Evolutionary conservation across 768 basidiomycete species (phyloP).

Genomic region (Roridomyces roridus): DNA sequence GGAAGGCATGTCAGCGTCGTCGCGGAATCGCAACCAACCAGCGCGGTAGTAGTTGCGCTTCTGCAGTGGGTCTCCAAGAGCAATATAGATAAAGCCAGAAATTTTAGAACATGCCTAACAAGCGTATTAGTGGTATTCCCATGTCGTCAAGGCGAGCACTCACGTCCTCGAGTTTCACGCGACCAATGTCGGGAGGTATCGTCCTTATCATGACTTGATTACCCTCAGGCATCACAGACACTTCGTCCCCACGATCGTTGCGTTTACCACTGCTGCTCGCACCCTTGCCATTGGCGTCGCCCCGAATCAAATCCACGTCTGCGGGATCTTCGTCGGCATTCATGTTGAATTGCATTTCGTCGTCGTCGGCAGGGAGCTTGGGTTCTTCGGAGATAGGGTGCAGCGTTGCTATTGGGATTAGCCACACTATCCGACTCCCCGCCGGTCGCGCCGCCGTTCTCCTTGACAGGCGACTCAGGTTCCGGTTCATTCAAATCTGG

Average conservation of each 20-base stretch:
- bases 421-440: conserved; percentile 34
- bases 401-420: conserved; percentile 48
- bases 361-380: conserved; percentile 60
- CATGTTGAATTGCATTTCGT: conserved; percentile 77
- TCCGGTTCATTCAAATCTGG: conserved; percentile 72
- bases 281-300: conserved; percentile 65
- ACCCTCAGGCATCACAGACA: conserved; percentile 74
- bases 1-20: conserved; percentile 81
- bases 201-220: conserved; percentile 95
- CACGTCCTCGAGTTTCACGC: conserved; percentile 90
- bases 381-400: conserved; percentile 52
- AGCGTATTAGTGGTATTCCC: conserved; percentile 12
- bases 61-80: conserved; percentile 89
- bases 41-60: conserved; percentile 95
- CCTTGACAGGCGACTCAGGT: conserved; percentile 61
- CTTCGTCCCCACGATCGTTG: conserved; percentile 71
- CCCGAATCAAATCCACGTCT: conserved; percentile 61
- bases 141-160: conserved; percentile 29
- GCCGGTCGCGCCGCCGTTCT: conserved; percentile 49
- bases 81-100: conserved; percentile 87
- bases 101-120: conserved; percentile 75
- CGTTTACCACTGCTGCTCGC: conserved; percentile 43
- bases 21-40: conserved; percentile 89
- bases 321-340: conserved; percentile 75
- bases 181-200: conserved; percentile 91